Evolutionary conservation across 1,284 basidiomycete species (phyloP), one percentile per base, ranked within the genome.

Genomic region (Ceratobasidium sp.): DNA sequence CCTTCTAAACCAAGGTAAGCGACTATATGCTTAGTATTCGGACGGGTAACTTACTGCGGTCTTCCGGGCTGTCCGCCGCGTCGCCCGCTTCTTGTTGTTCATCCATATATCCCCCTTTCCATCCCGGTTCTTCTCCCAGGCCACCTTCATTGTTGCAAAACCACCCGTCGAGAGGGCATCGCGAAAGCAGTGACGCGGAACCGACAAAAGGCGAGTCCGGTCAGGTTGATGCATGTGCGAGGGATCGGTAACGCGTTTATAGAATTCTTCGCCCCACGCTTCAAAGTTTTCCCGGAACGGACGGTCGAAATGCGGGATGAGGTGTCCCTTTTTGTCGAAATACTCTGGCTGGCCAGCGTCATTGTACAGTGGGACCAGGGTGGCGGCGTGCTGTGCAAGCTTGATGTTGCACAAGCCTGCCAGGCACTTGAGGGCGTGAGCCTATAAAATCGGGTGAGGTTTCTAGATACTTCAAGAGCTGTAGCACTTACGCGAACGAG

Each of bases 131-230:
- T n/a, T 15, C 1, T 3, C 7, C 56, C 56, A 57, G 11, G 56
- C 56, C 4, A 1, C 56, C 25, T 32, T 44, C 61, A 64, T 64
- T 64, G 61, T 43, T 19, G 34, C 5, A 64, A 64, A 64, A 3
- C 37, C 34, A 11, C 34, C 61, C 1, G 2, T 43, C 1, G 17
- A n/a, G 5, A 43, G 11, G 1, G 37, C 61, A 7, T 44, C 15
- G 19, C 61, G 61, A 25, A 64, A 64, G 19, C 4, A 13, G 34
- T 64, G 34, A n/a, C 61, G 61, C 2, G 25, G 15, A 9, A 64
- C 37, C 15, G 34, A 5, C 9, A 17, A 1, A 1, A 64, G 34
- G 37, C n/a, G n/a, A 8, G 22, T 7, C 29, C 29, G 22, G 15
- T 64, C 19, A 13, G 19, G 17, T 22, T 37, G 17, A 13, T 29